phyloP scores from a whole-genome alignment of 2,329 filamentous ascomycete species.

The Myrmaecium sp. region DNA sequence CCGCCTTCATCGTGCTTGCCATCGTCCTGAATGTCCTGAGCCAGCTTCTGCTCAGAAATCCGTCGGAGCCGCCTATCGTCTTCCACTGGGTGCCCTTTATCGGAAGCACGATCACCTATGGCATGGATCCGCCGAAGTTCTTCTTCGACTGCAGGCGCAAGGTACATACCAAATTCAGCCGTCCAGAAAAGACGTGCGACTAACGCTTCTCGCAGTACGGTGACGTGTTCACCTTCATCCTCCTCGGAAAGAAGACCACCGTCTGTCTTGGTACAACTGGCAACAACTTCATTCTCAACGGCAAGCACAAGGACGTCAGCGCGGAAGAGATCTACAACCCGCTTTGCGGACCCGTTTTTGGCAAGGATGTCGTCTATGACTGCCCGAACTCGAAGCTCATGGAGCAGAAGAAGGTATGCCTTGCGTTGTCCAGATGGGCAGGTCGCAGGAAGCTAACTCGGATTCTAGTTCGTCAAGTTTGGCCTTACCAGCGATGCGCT shows the following conservation, averaged over 20 bases:
- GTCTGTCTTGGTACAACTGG: slow-evolving; percentile 67
- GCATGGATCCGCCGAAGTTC: slow-evolving; percentile 84
- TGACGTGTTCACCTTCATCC: slow-evolving; percentile 76
- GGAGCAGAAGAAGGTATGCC: slow-evolving; percentile 79
- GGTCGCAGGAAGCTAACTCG: slow-evolving; percentile 7
- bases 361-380: slow-evolving; percentile 76
- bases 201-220: slow-evolving; percentile 44
- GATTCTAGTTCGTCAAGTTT: slow-evolving; percentile 56
- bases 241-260: slow-evolving; percentile 79
- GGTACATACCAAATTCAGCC: slow-evolving; percentile 29
- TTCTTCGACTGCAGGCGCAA: slow-evolving; percentile 58
- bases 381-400: slow-evolving; percentile 84
- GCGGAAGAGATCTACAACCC: slow-evolving; percentile 82
- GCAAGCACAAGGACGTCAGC: slow-evolving; percentile 75
- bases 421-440: not conserved
- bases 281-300: slow-evolving; percentile 85
- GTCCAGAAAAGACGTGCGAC: slow-evolving; percentile 2
- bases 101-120: slow-evolving; percentile 83
- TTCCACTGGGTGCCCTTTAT: slow-evolving; percentile 55
- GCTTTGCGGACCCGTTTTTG: slow-evolving; percentile 56
- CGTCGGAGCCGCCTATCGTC: slow-evolving; percentile 46
- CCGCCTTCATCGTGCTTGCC: slow-evolving; percentile 34
- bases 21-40: slow-evolving; percentile 63
- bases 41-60: slow-evolving; percentile 67
- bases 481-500: slow-evolving; percentile 62